phyloP scores from a whole-genome alignment of 495 filamentous ascomycete genomes.

The Saxispiralis lemnorum region DNA sequence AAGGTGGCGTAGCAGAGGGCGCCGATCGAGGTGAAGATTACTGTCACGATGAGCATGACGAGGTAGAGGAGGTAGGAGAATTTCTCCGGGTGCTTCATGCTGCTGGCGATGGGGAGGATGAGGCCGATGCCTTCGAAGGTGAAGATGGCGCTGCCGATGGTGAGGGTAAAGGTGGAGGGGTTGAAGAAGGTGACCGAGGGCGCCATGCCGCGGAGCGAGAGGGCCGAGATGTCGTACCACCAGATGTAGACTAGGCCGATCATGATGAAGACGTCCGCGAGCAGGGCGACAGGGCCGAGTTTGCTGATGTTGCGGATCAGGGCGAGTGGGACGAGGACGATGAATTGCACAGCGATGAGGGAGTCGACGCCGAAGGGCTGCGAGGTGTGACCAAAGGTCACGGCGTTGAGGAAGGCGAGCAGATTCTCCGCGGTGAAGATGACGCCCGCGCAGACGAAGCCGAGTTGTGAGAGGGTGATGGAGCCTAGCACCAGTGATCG shows the following conservation, averaged over 20 bases:
- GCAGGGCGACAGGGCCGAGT: constrained; percentile 38
- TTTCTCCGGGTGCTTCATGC: constrained; percentile 41
- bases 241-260: constrained; percentile 48
- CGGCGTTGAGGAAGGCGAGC: constrained; percentile 37
- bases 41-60: constrained; percentile 45
- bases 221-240: constrained; percentile 37
- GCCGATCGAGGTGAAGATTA: constrained; percentile 45
- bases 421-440: constrained; percentile 52
- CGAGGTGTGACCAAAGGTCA: constrained; percentile 30
- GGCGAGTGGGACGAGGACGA: constrained; percentile 38
- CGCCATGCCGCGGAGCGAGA: constrained; percentile 31
- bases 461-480: constrained; percentile 48
- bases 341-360: constrained; percentile 38
- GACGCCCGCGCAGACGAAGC: constrained; percentile 48
- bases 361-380: constrained; percentile 19
- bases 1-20: constrained; percentile 49
- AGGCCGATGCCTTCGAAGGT: constrained; percentile 53
- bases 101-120: constrained; percentile 45
- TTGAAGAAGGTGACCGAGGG: constrained; percentile 41
- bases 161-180: constrained; percentile 40
- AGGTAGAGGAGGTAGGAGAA: constrained; percentile 39
- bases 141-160: constrained; percentile 46
- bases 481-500: constrained; percentile 37
- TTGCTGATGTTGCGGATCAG: constrained; percentile 49
- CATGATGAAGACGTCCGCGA: constrained; percentile 45